These are phyloP conservation scores for Citrus maxima DNA, from an alignment of 345 rosid species.

Conservation along the genomic window DNA sequence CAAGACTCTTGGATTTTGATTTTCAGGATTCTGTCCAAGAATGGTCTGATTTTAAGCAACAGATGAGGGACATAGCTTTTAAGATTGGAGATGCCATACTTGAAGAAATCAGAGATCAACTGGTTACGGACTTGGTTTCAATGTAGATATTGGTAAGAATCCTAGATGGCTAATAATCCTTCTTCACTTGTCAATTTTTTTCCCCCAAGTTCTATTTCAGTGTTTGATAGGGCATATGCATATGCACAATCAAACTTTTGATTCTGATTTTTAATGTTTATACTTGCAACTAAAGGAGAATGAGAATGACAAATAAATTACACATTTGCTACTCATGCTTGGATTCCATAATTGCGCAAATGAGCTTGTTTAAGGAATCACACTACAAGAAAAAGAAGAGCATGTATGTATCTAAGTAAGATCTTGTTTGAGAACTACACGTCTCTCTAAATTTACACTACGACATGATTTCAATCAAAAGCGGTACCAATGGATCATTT, in stretches of 20 bases:
- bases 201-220: neutral
- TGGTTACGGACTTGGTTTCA: constrained; percentile 26
- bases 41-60: constrained; percentile 27
- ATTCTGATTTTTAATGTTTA: neutral
- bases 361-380: too few species aligned
- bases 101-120: constrained; percentile 31
- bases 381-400: too few species aligned
- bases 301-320: neutral
- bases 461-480: too few species aligned
- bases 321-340: neutral
- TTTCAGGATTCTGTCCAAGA: constrained; percentile 26
- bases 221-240: neutral
- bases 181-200: neutral
- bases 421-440: too few species aligned
- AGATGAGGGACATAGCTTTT: constrained; percentile 22
- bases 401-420: too few species aligned
- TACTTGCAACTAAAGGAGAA: neutral
- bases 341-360: too few species aligned
- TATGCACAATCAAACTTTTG: neutral
- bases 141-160: neutral
- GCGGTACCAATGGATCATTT: too few species aligned
- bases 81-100: constrained; percentile 41
- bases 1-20: constrained; percentile 21
- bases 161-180: neutral
- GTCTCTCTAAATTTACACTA: too few species aligned